Evolutionary conservation across 1,284 basidiomycete genomes (phyloP), one percentile per base, ranked within the genome.

Genomic region (Malassezia psittaci): DNA sequence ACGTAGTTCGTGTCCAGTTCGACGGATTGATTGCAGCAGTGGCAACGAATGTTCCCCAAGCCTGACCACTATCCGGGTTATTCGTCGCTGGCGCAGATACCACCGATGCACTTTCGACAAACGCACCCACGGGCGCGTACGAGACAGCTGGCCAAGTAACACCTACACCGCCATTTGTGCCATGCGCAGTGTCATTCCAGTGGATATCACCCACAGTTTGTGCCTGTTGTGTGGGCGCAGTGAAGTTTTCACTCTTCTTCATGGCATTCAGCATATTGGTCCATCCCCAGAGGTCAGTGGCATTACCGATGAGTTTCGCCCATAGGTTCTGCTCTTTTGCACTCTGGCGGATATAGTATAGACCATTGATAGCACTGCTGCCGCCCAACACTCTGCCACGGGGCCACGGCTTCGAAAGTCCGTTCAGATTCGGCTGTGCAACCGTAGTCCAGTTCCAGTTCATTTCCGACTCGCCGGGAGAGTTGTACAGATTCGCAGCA

Each of bases 1-100:
- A 79, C 75, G 85, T 83, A 8, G 82, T 85, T 38, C 85, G 80
- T 1, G 82, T 82, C 78, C 81, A 78, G 66, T 83, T 85, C 34
- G 72, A 42, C 0, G 81, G 80, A 75, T 85, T 83, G 73, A 87
- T 82, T 34, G 80, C 78, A 12, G 81, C 82, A 0, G 83, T 81
- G 0, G 83, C 81, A 60, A 86, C 77, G 65, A 79, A 83, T 0
- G 77, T 77, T 43, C 83, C 81, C 74, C 77, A 78, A 61, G 76
- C 76, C 16, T 78, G 66, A 57, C 83, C 83, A 36, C 76, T 76
- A 55, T 80, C 77, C 0, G 81, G 76, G 59, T 83, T 79, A 1
- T 73, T 53, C 16, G 72, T 74, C 11, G 72, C 63, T 0, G 77
- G 73, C 36, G 82, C 76, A 51, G 82, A 79, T 61, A 79, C 68